These are phyloP conservation scores for Zymoseptoria tritici DNA, from an alignment of 2,329 filamentous ascomycete genomes.

Conservation along the genomic window DNA sequence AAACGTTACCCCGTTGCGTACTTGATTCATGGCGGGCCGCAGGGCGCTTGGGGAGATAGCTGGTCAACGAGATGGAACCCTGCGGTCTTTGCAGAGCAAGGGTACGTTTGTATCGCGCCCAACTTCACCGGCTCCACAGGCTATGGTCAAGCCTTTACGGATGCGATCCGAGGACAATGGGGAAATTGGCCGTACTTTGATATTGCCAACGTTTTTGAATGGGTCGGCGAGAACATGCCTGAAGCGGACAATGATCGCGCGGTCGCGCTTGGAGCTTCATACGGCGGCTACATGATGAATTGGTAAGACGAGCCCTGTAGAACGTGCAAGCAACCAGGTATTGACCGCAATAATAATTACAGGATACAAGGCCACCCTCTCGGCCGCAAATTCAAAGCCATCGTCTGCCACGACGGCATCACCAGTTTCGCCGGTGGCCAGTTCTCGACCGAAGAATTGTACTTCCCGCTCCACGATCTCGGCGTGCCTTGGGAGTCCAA, in stretches of 20 bases:
- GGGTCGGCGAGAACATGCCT: constrained; percentile 57
- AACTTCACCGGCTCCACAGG: constrained; percentile 27
- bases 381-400: constrained; percentile 76
- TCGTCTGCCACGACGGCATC: constrained; percentile 55
- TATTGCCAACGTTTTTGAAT: constrained; percentile 68
- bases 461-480: constrained; percentile 49
- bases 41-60: constrained; percentile 24
- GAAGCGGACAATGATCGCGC: constrained; percentile 63
- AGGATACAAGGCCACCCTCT: constrained; percentile 81
- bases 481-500: constrained; percentile 23
- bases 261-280: constrained; percentile 67
- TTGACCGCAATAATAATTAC: neutral
- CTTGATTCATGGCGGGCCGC: constrained; percentile 28
- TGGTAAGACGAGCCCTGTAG: constrained; percentile 1
- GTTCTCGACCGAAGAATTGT: constrained; percentile 44
- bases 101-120: constrained; percentile 24
- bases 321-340: too few species aligned
- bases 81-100: constrained; percentile 27
- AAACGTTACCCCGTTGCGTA: constrained; percentile 28
- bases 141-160: constrained; percentile 26
- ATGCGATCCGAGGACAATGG: constrained; percentile 70
- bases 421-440: constrained; percentile 22
- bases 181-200: constrained; percentile 44
- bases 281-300: constrained; percentile 68
- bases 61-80: constrained; percentile 29